phyloP scores from a whole-genome alignment of 768 basidiomycete species.

The Boletus vermiculosoides region DNA sequence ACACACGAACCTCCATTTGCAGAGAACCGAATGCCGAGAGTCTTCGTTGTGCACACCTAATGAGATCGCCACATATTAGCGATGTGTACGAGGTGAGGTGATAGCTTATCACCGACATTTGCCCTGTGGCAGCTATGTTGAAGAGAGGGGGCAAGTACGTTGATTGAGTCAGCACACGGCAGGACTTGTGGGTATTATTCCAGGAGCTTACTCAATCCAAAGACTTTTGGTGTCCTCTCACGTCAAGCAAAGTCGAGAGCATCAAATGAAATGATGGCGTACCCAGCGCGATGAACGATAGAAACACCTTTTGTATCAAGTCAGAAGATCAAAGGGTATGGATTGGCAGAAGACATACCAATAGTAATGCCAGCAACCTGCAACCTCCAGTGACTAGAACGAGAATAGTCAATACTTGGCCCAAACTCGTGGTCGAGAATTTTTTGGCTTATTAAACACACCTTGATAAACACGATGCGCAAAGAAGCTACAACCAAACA shows the following conservation, averaged over 20 bases:
- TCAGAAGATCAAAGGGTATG: neutral
- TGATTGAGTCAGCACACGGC: neutral
- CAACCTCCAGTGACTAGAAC: slow-evolving; percentile 23
- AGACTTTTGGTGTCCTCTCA: slow-evolving; percentile 16
- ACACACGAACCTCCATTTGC: slow-evolving; percentile 21
- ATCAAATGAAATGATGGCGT: neutral
- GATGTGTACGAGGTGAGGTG: neutral
- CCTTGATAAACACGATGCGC: slow-evolving; percentile 25
- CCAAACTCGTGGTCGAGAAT: no score
- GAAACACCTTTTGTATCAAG: slow-evolving; percentile 9
- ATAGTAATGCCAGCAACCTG: slow-evolving; percentile 3
- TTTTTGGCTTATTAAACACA: neutral
- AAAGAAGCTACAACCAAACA: slow-evolving; percentile 23
- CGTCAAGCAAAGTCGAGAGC: slow-evolving; percentile 13
- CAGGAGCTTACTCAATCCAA: slow-evolving; percentile 28
- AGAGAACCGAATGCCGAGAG: slow-evolving; percentile 21
- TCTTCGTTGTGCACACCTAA: slow-evolving; percentile 21
- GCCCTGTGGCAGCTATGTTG: slow-evolving; percentile 19
- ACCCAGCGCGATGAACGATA: slow-evolving; percentile 25
- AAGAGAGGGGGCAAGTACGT: neutral
- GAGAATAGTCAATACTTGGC: neutral
- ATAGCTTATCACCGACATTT: slow-evolving; percentile 23
- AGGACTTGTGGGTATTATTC: neutral
- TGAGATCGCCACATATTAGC: slow-evolving; percentile 6
- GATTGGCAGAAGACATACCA: slow-evolving; percentile 16